Base-by-base conservation (phyloP, 2,329 filamentous ascomycete genomes). In the Aspergillus arachidicola region DNA sequence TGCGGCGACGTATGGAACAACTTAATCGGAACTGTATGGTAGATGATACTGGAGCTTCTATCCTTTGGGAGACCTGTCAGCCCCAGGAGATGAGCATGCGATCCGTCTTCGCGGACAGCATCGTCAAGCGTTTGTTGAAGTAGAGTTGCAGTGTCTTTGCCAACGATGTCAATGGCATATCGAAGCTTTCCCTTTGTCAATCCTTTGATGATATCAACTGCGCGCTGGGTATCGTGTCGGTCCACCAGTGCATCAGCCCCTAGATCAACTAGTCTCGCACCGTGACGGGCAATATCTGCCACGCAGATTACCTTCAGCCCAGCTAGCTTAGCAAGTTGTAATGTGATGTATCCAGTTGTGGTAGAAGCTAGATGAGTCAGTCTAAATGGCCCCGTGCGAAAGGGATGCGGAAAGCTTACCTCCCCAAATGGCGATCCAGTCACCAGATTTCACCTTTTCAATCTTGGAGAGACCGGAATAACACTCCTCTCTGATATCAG, bases 401-500 rank as follows among this genome's bases (percentile, higher is more conserved):
- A 14, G 2, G 28, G 26, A 6, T 32, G 28, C 12, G 19, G 5
- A 28, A 7, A n/a, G 68, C 80, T 71, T 68, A 82, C 87, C 91
- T 61, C 91, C 91, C 90, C 91, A 93, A 54, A 93, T 86, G 1
- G 86, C 87, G 45, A 93, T 77, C 86, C 89, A 93, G 64, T 93
- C 90, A 0, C 88, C 89, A 0, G 76, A 68, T 48, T 80, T 79
- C 1, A 87, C 84, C 10, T 87, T 79, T 65, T 91, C 88, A 0
- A 74, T 69, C 1, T 78, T 71, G 0, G 72, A 66, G 6, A 90
- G 86, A 0, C 84, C 82, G 0, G 82, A 73, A n/a, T 91, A 81
- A 61, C 87, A 89, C 72, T 93, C 90, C 5, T 81, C 73, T 2
- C 83, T 77, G 7, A 92, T 85, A 70, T 93, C 91, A 3, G 77